Percentiles rank a stretch among this genome's conserved stretches.
Conservation (phyloP, 1,139 yeast genomes). For the Candida sp. region DNA sequence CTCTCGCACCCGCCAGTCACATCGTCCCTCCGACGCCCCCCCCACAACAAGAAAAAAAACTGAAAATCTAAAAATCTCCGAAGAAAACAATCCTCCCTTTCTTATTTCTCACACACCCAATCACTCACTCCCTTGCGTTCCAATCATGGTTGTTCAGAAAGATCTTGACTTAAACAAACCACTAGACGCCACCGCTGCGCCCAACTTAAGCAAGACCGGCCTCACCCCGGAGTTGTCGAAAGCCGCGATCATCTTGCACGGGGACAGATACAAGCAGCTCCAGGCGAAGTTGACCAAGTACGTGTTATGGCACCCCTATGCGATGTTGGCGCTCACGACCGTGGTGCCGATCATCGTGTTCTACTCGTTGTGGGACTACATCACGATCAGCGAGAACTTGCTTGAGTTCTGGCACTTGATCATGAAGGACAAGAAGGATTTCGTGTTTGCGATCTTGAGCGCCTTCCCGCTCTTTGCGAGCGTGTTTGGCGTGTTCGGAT, state of each 20-base stretch:
- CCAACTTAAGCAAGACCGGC: slow-evolving; percentile 48
- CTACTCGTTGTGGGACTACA: slow-evolving; percentile 38
- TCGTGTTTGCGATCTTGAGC: slow-evolving; percentile 27
- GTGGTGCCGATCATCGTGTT: slow-evolving; percentile 16
- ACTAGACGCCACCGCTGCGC: slow-evolving; percentile 49
- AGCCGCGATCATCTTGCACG: slow-evolving; percentile 64
- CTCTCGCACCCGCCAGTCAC: not conserved
- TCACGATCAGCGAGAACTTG: slow-evolving; percentile 36
- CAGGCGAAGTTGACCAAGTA: slow-evolving; percentile 54
- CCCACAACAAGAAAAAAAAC: not conserved
- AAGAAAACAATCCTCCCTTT: no score
- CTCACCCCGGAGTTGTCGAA: slow-evolving; percentile 61
- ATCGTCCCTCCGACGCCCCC: not conserved
- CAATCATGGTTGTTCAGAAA: slow-evolving; percentile 34
- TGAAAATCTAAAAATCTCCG: not conserved
- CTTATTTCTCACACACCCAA: no score
- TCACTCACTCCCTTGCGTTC: not conserved
- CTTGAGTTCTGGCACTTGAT: slow-evolving; percentile 35
- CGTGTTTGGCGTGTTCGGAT: slow-evolving; percentile 29
- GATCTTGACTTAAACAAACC: slow-evolving; percentile 58
- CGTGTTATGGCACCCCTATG: slow-evolving; percentile 53
- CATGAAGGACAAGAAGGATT: slow-evolving; percentile 24
- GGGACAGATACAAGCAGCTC: slow-evolving; percentile 64
- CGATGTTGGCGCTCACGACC: slow-evolving; percentile 32
- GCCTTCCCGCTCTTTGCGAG: slow-evolving; percentile 28